Evolutionary conservation across 2,329 filamentous ascomycete genomes (phyloP).

Genomic region (Diaporthe velutina): DNA sequence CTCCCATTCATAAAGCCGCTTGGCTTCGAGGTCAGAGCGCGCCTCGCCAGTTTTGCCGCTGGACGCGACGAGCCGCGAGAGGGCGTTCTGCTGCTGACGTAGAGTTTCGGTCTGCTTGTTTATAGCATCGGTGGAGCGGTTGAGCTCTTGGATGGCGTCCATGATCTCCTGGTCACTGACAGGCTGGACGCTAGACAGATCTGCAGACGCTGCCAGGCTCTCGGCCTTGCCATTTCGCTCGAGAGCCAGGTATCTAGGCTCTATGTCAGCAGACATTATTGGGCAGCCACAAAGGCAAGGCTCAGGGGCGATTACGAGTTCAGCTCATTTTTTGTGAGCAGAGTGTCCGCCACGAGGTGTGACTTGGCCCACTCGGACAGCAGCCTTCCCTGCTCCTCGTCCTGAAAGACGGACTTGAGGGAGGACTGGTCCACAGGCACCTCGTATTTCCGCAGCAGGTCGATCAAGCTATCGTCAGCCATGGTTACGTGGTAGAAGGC

Average conservation of each 20-base stretch:
- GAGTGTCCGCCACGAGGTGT: constrained; percentile 63
- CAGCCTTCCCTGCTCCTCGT: constrained; percentile 50
- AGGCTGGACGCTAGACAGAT: constrained; percentile 62
- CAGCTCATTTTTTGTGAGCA: constrained; percentile 67
- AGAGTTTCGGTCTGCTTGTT: constrained; percentile 73
- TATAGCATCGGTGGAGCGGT: constrained; percentile 73
- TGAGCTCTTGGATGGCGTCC: constrained; percentile 73
- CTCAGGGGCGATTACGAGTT: constrained; percentile 57
- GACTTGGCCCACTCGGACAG: constrained; percentile 62
- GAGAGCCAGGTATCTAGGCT: constrained; percentile 63
- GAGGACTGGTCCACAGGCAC: constrained; percentile 51
- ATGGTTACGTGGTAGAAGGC: constrained; percentile 36
- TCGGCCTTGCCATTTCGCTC: constrained; percentile 63
- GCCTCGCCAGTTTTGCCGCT: constrained; percentile 51
- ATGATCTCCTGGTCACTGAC: constrained; percentile 71
- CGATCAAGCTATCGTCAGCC: constrained; percentile 47
- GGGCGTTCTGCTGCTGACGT: constrained; percentile 71
- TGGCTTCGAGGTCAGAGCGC: constrained; percentile 52
- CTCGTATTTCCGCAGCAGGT: constrained; percentile 49
- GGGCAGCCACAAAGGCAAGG: neutral
- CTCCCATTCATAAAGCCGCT: constrained; percentile 54
- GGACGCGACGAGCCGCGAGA: constrained; percentile 65
- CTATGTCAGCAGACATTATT: neutral
- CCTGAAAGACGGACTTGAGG: constrained; percentile 53
- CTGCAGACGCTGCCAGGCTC: constrained; percentile 57